Evolutionary conservation across 352 stramenopile species (phyloP), one percentile per base, ranked within the genome.

Genomic region (Pythium utonaiense): DNA sequence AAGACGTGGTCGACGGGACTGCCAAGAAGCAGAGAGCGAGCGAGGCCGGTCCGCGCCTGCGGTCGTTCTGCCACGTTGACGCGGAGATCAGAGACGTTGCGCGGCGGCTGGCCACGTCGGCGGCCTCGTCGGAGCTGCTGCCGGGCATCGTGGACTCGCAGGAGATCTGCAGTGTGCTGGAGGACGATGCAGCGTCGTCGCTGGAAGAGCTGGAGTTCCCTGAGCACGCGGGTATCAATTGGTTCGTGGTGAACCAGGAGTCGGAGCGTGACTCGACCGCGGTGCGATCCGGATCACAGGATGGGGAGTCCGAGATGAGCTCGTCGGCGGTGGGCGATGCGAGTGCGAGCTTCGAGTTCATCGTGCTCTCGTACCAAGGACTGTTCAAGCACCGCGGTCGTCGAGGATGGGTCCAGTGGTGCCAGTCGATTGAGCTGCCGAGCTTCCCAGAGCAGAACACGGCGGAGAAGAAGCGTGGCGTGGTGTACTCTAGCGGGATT

Each of bases 361-460:
- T 65, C 12, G 50, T 66, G 27, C 60, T 72, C 0, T 53, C 45
- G 45, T 72, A 72, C 31, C 65, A 72, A 21, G 65, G 51, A 19
- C 13, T 60, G 5, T 72, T 72, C 47, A 58, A 56, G 55, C 65
- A 72, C 30, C 65, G 60, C 30, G 41, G 44, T 13, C 48, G 60
- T 3, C 60, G 60, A 1, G 65, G 65, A 12, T 72, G 65, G 65
- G 40, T 72, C 13, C 65, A 72, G 30, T 69, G 59, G 53, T 60
- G 60, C 38, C 65, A 69, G 45, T 69, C 60, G 22, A 54, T 72
- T 31, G 65, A 72, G 13, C 52, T 72, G 16, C 64, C 60, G 14
- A 52, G 44, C 41, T 54, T 60, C 19, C 50, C 50, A 2, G 17
- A 5, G 1, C 38, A 45, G 4, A 14, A n/a, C 17, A 21, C 47